Percentiles rank a stretch among this genome's conserved stretches.
These are phyloP conservation scores for Limtongia smithiae DNA, from an alignment of 805 yeast species.

Conservation along the genomic window DNA sequence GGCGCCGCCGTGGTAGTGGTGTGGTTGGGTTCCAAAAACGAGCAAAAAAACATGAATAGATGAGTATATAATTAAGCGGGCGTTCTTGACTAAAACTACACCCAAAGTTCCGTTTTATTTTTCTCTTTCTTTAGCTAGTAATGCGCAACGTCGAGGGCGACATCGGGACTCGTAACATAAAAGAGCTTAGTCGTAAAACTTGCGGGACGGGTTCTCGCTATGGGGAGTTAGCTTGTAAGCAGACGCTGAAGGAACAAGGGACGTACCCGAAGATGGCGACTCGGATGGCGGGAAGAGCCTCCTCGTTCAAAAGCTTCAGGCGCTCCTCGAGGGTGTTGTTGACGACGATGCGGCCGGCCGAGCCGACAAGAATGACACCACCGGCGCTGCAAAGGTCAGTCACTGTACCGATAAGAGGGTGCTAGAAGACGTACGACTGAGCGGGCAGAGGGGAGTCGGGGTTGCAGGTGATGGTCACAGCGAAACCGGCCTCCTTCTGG, in stretches of 20 bases:
- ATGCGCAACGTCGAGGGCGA: too few relatives aligned
- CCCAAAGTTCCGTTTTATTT: too few relatives aligned
- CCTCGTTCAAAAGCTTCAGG: slow-evolving; percentile 72
- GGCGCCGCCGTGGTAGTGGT: too few relatives aligned
- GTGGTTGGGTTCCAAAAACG: too few relatives aligned
- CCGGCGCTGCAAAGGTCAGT: slow-evolving; percentile 50
- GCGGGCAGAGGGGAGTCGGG: slow-evolving; percentile 57
- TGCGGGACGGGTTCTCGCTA: slow-evolving; percentile 53
- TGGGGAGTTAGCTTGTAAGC: background rate
- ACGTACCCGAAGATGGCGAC: slow-evolving; percentile 74
- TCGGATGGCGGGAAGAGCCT: slow-evolving; percentile 89
- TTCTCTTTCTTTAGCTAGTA: too few relatives aligned
- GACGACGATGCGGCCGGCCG: slow-evolving; percentile 78
- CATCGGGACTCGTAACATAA: too few relatives aligned
- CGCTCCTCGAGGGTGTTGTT: slow-evolving; percentile 94
- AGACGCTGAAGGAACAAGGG: background rate
- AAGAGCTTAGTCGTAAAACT: slow-evolving; percentile 83
- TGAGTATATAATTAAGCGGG: too few relatives aligned
- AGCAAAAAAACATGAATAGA: too few relatives aligned
- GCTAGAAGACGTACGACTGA: slow-evolving; percentile 38
- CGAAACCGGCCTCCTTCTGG: slow-evolving; percentile 57
- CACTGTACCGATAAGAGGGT: background rate
- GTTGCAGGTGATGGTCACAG: slow-evolving; percentile 54
- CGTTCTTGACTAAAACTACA: too few relatives aligned
- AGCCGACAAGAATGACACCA: slow-evolving; percentile 72